Evolutionary conservation across 179 eudicot species (phyloP), one percentile per base, ranked within the genome.

Genomic region (Camellia oleifera): DNA sequence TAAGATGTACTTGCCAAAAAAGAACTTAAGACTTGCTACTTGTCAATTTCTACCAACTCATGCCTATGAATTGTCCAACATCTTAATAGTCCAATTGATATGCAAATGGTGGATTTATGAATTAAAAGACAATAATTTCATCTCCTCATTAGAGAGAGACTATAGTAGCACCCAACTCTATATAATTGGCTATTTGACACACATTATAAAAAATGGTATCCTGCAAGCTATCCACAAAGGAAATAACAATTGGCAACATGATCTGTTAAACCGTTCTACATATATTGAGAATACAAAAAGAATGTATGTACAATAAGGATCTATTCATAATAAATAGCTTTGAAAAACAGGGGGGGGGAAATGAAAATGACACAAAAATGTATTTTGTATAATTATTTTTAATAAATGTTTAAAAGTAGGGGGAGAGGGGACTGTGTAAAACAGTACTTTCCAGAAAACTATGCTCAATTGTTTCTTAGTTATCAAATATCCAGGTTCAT

Each of bases 91-190:
- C 60, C 6, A 76, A 26, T 4, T 42, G 45, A 40, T 42, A 68
- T 40, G 54, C 42, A 42, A 56, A 58, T 13, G 26, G 54, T 40
- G 56, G 76, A 68, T 26, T 42, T 48, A 32, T 17, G 13, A 44
- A 42, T 75, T 40, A n/a, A 9, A 72, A 48, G 40, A 44, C 32
- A 48, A 53, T 50, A 48, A 69, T 7, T 68, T 68, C 23, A 13
- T 32, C 20, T 44, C 54, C 54, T 44, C 73, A 69, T 44, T 23
- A 65, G 7, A 18, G 60, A 68, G 60, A 80, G 2, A 7, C 5
- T 15, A 69, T 50, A 17, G 73, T n/a, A 70, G 74, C 48, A 71
- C 63, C 63, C 63, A 60, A 60, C 63, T 60, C 32, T 69, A 50
- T 13, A 69, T 45, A 50, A 9, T 69, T 69, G 50, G 54, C 26